A percentile compares a stretch with the other conserved stretches of the same genome.
phyloP scores from a whole-genome alignment of 139 green algal species.

The Chlorella sp. region DNA sequence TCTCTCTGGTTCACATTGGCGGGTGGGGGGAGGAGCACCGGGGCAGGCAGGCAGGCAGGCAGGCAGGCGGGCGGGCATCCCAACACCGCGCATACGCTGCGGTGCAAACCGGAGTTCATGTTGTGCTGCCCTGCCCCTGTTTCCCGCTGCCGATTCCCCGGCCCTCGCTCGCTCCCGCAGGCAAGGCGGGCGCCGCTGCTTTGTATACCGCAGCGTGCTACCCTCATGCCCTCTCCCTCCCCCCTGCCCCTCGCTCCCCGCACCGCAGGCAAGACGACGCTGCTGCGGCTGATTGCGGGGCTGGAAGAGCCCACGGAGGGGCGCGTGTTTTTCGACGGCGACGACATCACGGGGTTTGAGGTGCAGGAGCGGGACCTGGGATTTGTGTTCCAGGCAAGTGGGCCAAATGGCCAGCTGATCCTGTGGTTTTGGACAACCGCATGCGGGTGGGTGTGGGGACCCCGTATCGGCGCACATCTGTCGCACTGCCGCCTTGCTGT shows the following conservation, averaged over 20 bases:
- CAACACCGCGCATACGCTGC: neutral
- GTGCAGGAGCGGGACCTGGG: constrained; percentile 72
- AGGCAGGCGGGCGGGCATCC: no score
- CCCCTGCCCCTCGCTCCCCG: neutral
- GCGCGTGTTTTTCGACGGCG: constrained; percentile 80
- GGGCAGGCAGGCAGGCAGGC: no score
- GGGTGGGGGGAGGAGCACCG: no score
- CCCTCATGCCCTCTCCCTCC: neutral
- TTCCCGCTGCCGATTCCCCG: neutral
- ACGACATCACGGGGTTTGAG: constrained; percentile 56
- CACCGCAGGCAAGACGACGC: constrained; percentile 79
- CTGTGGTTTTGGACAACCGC: no score
- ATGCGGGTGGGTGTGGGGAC: neutral
- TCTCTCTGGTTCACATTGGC: no score
- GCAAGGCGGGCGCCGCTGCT: constrained; percentile 65
- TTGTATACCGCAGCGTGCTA: no score
- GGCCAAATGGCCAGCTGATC: no score
- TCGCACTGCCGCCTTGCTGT: no score
- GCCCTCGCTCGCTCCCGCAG: neutral
- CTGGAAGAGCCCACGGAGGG: constrained; percentile 77
- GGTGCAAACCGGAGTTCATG: neutral
- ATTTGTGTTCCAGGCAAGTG: constrained; percentile 82
- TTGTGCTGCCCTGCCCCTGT: neutral
- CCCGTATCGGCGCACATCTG: no score
- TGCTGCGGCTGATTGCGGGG: constrained; percentile 86